Evolutionary conservation across 2,329 filamentous ascomycete species (phyloP), one percentile per base, ranked within the genome.

Genomic region (Fusarium pseudonygamai): DNA sequence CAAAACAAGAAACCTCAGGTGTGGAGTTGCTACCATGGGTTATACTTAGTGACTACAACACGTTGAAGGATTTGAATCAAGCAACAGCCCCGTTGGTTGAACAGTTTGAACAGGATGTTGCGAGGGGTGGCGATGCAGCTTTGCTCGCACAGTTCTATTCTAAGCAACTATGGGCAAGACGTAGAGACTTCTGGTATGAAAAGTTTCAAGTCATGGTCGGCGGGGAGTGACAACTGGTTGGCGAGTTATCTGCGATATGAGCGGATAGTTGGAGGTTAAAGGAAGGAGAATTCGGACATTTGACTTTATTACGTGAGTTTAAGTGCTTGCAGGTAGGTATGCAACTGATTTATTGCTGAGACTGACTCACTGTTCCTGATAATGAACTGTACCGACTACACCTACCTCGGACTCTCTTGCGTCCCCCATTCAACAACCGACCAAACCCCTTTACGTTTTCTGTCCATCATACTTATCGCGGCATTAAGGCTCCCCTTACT

Each of bases 21-120:
- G 28, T 32, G 15, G 45, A 30, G n/a, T 12, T n/a, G 22, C 22
- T 60, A 18, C 24, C 71, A 13, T 58, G 34, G 30, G 36, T 82
- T 11, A 46, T 82, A 6, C 45, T 82, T 5, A 66, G 78, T 16
- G 75, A 81, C 16, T n/a, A 67, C 15, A 49, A 58, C 14, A 67
- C 70, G 9, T 59, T 83, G 8, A 72, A 70, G 24, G 60, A 77
- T 12, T 47, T 81, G n/a, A 75, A 80, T 34, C 49, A 64, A 52
- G 61, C 64, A 36, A 79, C 81, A 7, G 72, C 71, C 3, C 69
- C 34, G 7, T 42, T 82, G 15, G 74, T 83, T 32, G 77, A 82
- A 11, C 80, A 83, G 57, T 83, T 80, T 49, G 69, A 78, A 45
- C 70, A 71, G n/a, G 81, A 83, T 45, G 34, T 81, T 14, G 50